Percentiles rank a stretch among this genome's conserved stretches.
Evolutionary conservation across 306 rosid genomes (phyloP).

Genomic region (Vicia sativa): DNA sequence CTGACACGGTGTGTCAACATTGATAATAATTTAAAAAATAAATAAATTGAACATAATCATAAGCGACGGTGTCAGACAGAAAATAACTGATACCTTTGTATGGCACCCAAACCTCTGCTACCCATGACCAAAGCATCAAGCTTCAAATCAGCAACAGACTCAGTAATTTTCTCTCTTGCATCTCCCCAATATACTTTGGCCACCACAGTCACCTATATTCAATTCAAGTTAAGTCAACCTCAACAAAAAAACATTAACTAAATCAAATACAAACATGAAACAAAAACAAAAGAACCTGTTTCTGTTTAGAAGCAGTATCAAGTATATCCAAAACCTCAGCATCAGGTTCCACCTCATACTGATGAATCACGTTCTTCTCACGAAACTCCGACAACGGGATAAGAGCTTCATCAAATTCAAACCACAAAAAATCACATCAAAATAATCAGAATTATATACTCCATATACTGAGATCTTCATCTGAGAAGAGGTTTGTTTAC

Average conservation of each 20-base stretch:
- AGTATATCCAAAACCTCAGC: slow-evolving; percentile 52
- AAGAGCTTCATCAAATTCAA: slow-evolving; percentile 40
- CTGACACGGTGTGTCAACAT: no score
- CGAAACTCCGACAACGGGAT: slow-evolving; percentile 58
- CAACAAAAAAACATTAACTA: not conserved
- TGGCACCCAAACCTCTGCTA: slow-evolving; percentile 60
- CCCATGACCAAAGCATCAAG: slow-evolving; percentile 59
- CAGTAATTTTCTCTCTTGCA: slow-evolving; percentile 55
- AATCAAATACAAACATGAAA: slow-evolving; percentile 7
- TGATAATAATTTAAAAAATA: no score
- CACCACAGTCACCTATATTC: slow-evolving; percentile 48
- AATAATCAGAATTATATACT: slow-evolving; percentile 12
- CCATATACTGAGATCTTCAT: not conserved
- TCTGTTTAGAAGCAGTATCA: slow-evolving; percentile 48
- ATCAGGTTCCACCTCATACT: slow-evolving; percentile 46
- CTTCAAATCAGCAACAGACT: slow-evolving; percentile 48
- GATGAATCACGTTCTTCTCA: slow-evolving; percentile 44
- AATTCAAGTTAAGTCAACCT: slow-evolving; percentile 1
- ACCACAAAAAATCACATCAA: slow-evolving; percentile 6
- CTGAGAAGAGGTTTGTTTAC: not conserved
- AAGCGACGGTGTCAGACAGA: no score
- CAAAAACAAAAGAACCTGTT: slow-evolving; percentile 42
- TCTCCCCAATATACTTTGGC: slow-evolving; percentile 61
- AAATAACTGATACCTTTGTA: no score
- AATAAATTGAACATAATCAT: no score